Evolutionary conservation across 176 grass and related monocot genomes (phyloP).

Genomic region (Olyra latifolia): DNA sequence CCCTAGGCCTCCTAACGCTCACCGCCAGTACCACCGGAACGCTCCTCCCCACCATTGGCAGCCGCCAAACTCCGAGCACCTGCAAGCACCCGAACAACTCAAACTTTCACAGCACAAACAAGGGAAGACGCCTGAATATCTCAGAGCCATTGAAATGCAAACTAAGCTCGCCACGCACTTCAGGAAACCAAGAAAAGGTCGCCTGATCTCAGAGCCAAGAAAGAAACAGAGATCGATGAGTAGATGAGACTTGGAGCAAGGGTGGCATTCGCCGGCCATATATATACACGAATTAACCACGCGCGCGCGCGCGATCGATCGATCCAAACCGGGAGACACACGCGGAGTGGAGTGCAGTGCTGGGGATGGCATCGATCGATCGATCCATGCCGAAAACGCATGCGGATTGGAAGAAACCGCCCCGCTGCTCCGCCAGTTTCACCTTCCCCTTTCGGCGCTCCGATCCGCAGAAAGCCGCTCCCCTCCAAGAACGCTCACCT

Average conservation of each 20-base stretch:
- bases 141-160: too few relatives aligned
- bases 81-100: background rate
- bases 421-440: background rate
- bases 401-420: background rate
- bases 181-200: background rate
- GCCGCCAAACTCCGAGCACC: background rate
- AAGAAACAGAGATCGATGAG: background rate
- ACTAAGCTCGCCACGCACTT: background rate
- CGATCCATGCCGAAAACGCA: too few relatives aligned
- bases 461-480: background rate
- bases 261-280: background rate
- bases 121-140: too few relatives aligned
- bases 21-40: constrained; percentile 3
- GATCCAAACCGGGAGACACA: too few relatives aligned
- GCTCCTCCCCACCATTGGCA: background rate
- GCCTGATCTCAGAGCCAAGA: too few relatives aligned
- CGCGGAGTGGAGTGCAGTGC: too few relatives aligned
- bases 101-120: background rate
- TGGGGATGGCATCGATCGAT: too few relatives aligned
- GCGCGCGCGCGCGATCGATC: too few relatives aligned
- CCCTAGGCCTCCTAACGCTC: constrained; percentile 1
- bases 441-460: background rate
- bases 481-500: background rate
- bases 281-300: too few relatives aligned
- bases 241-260: background rate